Base-by-base conservation (phyloP, 768 basidiomycete genomes). In the Leccinum truebloodii region DNA sequence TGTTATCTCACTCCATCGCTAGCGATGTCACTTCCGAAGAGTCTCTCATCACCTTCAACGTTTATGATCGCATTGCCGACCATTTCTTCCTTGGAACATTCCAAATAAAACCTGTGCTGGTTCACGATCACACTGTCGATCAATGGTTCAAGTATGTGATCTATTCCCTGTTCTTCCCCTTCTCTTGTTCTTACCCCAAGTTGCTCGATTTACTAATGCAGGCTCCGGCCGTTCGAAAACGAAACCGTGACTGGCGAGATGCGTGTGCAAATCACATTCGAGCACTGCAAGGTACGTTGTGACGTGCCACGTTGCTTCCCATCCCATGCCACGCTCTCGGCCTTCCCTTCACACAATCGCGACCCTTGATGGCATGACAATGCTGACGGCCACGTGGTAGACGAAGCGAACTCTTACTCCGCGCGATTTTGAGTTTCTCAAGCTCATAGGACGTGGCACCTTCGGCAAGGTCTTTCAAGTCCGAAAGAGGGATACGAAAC, bases 381-480 rank as follows among this genome's bases (percentile, higher is more conserved):
- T 59, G 54, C 67, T 71, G 54, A 67, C 57, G 20, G 63, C 59
- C 66, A 64, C 63, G 58, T 65, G 65, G 55, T 73, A 94, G 92
- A 90, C 86, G 52, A 94, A 91, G 78, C 86, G 87, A 50, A 86
- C 91, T 6, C 83, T 98, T 54, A 90, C 86, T n/a, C 95, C 95
- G 32, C 87, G 91, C 71, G 96, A 98, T 73, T 99, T 99, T 69
- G 96, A 98, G 72, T 97, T 98, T 78, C 87, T 99, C 70, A 97
- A 97, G 75, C 90, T 99, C 59, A 98, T 99, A 76, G 97, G 97
- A 59, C 88, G 95, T 53, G 97, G 97, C 2, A 98, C 97, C 0
- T 99, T 99, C 73, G 97, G 95, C 52, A 92, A 94, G 57, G 97
- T 99, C 20, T 98, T 98, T 82, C 97, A 99, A 76, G 97, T 99